Evolutionary conservation across 305 asterid species (phyloP).

Genomic region (Rubia balearica): DNA sequence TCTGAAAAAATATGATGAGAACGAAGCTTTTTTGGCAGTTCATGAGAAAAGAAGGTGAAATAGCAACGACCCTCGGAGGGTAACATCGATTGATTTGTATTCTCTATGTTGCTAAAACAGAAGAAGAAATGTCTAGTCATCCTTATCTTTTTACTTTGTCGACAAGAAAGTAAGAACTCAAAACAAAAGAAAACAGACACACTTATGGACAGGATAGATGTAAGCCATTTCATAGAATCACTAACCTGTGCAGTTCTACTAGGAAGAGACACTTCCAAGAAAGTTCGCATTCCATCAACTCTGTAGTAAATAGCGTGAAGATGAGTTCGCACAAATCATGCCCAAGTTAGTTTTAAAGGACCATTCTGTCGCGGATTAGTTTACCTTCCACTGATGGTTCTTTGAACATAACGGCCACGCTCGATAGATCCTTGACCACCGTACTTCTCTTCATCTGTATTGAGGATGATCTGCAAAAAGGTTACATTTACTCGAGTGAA

Average conservation of each 20-base stretch:
- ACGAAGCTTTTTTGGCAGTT: background rate
- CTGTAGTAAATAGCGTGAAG: slow-evolving; percentile 31
- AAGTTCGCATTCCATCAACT: slow-evolving; percentile 60
- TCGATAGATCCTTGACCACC: slow-evolving; percentile 72
- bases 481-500: slow-evolving; percentile 15
- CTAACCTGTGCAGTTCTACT: slow-evolving; percentile 93
- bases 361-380: slow-evolving; percentile 3
- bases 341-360: slow-evolving; percentile 1
- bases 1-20: background rate
- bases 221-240: slow-evolving; percentile 14
- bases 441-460: slow-evolving; percentile 73
- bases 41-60: background rate
- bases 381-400: slow-evolving; percentile 70
- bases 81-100: background rate
- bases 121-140: background rate
- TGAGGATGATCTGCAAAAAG: slow-evolving; percentile 51
- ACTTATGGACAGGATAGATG: background rate
- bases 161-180: slow-evolving; percentile 3
- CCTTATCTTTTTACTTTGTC: background rate
- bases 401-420: slow-evolving; percentile 47
- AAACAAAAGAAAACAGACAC: slow-evolving; percentile 6
- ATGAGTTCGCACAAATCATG: slow-evolving; percentile 3
- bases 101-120: background rate
- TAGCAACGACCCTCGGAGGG: background rate
- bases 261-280: slow-evolving; percentile 73